Conservation (phyloP, 768 basidiomycete species). For the Russula earlei region DNA sequence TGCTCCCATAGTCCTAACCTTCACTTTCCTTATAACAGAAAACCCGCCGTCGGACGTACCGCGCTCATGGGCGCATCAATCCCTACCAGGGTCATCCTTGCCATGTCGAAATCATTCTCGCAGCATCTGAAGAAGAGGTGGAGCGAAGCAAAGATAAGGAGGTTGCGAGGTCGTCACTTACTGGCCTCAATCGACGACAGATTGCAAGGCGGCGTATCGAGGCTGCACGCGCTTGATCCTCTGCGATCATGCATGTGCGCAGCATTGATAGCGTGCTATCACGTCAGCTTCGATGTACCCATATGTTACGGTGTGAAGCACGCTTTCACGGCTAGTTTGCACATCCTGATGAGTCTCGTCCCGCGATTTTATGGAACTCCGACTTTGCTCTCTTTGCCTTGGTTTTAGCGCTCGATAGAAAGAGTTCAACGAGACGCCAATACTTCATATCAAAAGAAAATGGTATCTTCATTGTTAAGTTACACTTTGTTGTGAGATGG, state of each 20-base stretch:
- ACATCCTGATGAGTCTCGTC: not conserved
- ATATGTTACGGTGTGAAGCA: conserved; percentile 16
- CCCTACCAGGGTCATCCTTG: conserved; percentile 98
- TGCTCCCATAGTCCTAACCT: not conserved
- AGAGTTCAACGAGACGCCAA: not conserved
- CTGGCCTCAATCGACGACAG: conserved; percentile 77
- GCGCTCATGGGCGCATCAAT: conserved; percentile 96
- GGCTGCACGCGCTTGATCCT: conserved; percentile 46
- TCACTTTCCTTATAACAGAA: conserved; percentile 43
- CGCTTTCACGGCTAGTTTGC: not conserved
- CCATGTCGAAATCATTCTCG: conserved; percentile 92
- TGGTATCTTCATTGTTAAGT: too few relatives aligned
- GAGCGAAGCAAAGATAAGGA: conserved; percentile 88
- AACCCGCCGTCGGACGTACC: conserved; percentile 98
- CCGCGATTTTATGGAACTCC: not conserved
- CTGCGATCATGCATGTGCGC: conserved; percentile 29
- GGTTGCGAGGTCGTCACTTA: conserved; percentile 38
- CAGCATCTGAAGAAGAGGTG: conserved; percentile 69
- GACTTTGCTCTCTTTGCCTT: not conserved
- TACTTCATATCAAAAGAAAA: not conserved
- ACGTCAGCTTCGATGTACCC: conserved; percentile 20
- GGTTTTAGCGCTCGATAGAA: not conserved
- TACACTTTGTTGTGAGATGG: not conserved
- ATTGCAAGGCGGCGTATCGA: conserved; percentile 82
- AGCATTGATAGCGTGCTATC: conserved; percentile 18